phyloP scores from a whole-genome alignment of 805 yeast species.

The Wickerhamiella australiensis region DNA sequence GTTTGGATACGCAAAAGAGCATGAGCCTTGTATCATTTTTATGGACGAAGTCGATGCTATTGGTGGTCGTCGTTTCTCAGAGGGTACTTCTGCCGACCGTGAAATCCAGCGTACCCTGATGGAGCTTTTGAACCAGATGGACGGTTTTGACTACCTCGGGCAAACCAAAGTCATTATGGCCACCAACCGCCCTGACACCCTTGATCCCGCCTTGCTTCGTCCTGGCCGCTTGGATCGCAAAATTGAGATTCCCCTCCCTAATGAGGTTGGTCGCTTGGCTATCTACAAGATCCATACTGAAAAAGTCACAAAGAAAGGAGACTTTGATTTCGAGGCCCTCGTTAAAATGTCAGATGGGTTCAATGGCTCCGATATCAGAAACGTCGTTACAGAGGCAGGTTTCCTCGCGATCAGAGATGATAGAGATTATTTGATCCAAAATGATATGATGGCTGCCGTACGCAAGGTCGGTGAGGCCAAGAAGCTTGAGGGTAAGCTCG shows the following conservation, averaged over 20 bases:
- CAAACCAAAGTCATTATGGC: constrained; percentile 98
- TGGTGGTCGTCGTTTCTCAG: constrained; percentile 95
- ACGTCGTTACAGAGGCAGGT: constrained; percentile 96
- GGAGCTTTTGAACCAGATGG: constrained; percentile 97
- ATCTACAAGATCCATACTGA: constrained; percentile 87
- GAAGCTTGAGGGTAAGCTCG: constrained; percentile 92
- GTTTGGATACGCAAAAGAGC: constrained; percentile 96
- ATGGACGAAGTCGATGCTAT: constrained; percentile 99
- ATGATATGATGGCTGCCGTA: constrained; percentile 94
- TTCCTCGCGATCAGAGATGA: constrained; percentile 97
- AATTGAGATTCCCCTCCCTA: constrained; percentile 89
- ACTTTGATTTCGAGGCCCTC: constrained; percentile 90
- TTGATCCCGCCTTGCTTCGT: constrained; percentile 92
- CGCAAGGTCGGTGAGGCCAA: constrained; percentile 94
- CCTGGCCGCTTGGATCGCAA: constrained; percentile 97
- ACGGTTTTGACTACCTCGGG: constrained; percentile 92
- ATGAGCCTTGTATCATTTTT: constrained; percentile 94
- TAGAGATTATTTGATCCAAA: constrained; percentile 84
- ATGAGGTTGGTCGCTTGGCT: constrained; percentile 89
- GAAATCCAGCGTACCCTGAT: constrained; percentile 95
- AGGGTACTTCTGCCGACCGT: constrained; percentile 97
- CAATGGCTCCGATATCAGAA: constrained; percentile 96
- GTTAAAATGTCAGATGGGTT: constrained; percentile 99
- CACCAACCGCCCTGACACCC: constrained; percentile 96
- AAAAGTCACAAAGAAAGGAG: constrained; percentile 80